Evolutionary conservation across 148 eudicot genomes (phyloP).

Genomic region (Nepenthes gracilis): DNA sequence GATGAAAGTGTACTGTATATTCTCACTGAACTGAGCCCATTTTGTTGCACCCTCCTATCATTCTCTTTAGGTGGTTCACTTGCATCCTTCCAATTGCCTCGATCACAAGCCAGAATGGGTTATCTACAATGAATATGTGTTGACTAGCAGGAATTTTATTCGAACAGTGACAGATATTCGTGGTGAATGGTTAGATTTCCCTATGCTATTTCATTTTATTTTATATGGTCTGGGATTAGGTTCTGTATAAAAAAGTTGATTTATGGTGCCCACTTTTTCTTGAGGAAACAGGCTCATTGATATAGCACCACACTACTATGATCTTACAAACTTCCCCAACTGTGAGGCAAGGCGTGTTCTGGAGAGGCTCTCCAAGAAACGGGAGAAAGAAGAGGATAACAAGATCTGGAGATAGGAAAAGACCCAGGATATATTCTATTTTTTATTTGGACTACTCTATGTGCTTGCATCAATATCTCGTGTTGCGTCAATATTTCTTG

Average conservation of each 20-base stretch:
- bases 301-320: constrained; percentile 59
- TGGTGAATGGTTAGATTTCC: constrained; percentile 79
- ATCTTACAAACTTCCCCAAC: constrained; percentile 59
- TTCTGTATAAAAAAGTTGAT: no score
- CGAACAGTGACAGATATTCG: constrained; percentile 95
- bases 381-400: constrained; percentile 40
- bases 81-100: constrained; percentile 96
- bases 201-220: background rate
- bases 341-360: constrained; percentile 57
- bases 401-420: constrained; percentile 12
- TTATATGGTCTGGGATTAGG: background rate
- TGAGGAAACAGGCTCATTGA: constrained; percentile 42
- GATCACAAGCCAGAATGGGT: constrained; percentile 99
- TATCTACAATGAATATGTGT: constrained; percentile 90
- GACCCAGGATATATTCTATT: no score
- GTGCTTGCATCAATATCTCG: no score
- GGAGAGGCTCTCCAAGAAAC: constrained; percentile 49
- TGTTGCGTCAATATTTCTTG: no score
- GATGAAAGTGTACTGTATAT: no score
- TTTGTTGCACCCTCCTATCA: no score
- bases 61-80: constrained; percentile 59
- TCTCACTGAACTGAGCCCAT: no score
- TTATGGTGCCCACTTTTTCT: background rate
- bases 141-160: constrained; percentile 86
- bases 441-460: no score